phyloP scores from a whole-genome alignment of 257 asterid genomes.

The Sherardia arvensis region DNA sequence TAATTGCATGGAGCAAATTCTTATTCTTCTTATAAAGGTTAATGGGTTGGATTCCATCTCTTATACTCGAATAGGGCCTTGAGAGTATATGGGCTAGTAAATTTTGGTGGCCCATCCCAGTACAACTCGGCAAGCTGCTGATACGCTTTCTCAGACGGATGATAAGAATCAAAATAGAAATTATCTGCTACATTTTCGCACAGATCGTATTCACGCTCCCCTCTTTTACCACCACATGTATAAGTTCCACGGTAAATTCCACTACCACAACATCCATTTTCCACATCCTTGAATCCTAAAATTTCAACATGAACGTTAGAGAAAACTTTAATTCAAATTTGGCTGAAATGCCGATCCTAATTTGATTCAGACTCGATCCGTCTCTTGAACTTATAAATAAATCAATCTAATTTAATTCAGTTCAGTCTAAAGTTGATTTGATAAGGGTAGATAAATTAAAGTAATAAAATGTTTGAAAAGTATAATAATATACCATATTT shows the following conservation, averaged over 20 bases:
- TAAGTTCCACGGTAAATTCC: slow-evolving; percentile 39
- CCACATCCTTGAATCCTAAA: slow-evolving; percentile 46
- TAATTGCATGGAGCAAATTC: background rate
- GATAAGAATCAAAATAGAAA: slow-evolving; percentile 50
- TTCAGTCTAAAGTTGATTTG: no score
- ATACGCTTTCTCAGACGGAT: slow-evolving; percentile 37
- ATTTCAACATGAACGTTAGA: background rate
- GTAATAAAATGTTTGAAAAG: background rate
- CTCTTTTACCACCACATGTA: slow-evolving; percentile 57
- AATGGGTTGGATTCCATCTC: background rate
- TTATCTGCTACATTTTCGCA: slow-evolving; percentile 32
- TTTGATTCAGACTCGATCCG: no score
- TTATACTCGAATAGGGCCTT: slow-evolving; percentile 19
- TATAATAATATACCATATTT: slow-evolving; percentile 16
- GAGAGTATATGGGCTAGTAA: slow-evolving; percentile 22
- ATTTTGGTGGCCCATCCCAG: slow-evolving; percentile 26
- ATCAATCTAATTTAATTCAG: no score
- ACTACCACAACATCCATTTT: slow-evolving; percentile 49
- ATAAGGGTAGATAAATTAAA: background rate
- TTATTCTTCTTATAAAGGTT: background rate
- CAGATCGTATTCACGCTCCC: slow-evolving; percentile 25
- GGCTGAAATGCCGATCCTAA: no score
- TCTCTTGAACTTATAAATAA: no score
- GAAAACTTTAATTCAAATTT: no score
- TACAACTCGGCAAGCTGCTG: slow-evolving; percentile 34